These are phyloP conservation scores for Begonia peltatifolia DNA, from an alignment of 306 rosid genomes.

Conservation along the genomic window DNA sequence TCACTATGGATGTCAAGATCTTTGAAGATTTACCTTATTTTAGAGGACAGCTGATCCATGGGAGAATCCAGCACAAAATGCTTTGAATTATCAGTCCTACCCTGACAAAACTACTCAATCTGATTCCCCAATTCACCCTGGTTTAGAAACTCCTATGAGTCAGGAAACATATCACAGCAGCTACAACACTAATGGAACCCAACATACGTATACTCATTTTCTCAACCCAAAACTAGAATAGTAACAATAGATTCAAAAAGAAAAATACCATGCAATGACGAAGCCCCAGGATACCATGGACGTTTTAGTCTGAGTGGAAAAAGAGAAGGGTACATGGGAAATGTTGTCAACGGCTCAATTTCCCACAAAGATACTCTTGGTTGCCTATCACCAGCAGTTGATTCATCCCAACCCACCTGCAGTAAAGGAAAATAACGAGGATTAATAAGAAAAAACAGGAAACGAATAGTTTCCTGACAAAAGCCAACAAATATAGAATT, in stretches of 20 bases:
- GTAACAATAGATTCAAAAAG: not conserved
- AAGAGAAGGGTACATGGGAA: conserved; percentile 82
- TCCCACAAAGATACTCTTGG: conserved; percentile 88
- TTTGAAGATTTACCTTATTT: too few species aligned
- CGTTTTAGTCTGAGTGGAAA: conserved; percentile 81
- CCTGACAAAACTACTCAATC: too few species aligned
- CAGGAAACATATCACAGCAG: too few species aligned
- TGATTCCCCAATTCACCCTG: too few species aligned
- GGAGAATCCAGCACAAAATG: too few species aligned
- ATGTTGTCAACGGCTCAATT: conserved; percentile 83
- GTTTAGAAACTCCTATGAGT: too few species aligned
- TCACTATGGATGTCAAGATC: too few species aligned
- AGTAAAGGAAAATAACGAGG: conserved; percentile 1
- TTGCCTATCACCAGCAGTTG: conserved; percentile 78
- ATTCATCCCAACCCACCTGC: conserved; percentile 91
- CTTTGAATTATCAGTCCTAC: too few species aligned
- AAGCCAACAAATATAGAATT: not conserved
- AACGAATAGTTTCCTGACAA: not conserved
- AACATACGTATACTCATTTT: too few species aligned
- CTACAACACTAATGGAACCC: too few species aligned
- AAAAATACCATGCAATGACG: conserved; percentile 48
- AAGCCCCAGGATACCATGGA: conserved; percentile 79
- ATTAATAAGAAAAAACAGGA: not conserved
- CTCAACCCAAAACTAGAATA: too few species aligned
- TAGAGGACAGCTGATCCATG: too few species aligned